Evolutionary conservation across 495 filamentous ascomycete species (phyloP).

Genomic region (Tuber calosporum): DNA sequence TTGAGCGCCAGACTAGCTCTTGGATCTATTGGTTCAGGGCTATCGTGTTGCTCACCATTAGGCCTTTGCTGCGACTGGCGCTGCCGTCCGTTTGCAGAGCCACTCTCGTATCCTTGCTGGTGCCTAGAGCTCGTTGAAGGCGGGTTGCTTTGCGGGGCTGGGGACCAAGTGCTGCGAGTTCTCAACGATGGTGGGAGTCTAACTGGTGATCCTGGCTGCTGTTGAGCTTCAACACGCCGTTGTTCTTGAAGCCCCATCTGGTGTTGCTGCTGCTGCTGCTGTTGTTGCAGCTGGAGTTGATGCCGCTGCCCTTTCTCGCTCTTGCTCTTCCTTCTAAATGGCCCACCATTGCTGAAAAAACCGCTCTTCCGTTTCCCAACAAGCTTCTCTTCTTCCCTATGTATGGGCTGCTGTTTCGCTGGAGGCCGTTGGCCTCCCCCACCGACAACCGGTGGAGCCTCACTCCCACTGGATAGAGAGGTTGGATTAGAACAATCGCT

Average conservation of each 20-base stretch:
- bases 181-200: conserved; percentile 35
- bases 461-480: conserved; percentile 67
- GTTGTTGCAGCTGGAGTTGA: conserved; percentile 26
- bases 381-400: conserved; percentile 56
- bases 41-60: conserved; percentile 46
- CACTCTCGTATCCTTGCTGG: conserved; percentile 23
- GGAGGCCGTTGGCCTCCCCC: conserved; percentile 27
- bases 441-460: conserved; percentile 19
- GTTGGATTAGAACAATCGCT: conserved; percentile 89
- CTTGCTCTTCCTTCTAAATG: conserved; percentile 88
- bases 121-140: neutral
- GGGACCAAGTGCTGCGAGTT: conserved; percentile 59
- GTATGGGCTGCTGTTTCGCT: conserved; percentile 29
- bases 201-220: conserved; percentile 39
- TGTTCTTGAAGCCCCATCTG: conserved; percentile 32
- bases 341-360: conserved; percentile 89
- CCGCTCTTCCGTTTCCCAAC: conserved; percentile 79
- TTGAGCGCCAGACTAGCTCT: conserved; percentile 92
- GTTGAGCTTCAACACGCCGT: conserved; percentile 35
- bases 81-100: conserved; percentile 32
- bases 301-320: conserved; percentile 62
- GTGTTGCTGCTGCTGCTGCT: conserved; percentile 27
- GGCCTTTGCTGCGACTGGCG: conserved; percentile 43
- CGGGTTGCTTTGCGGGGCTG: conserved; percentile 38
- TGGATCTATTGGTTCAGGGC: conserved; percentile 87